Evolutionary conservation across 2,329 filamentous ascomycete genomes (phyloP).

Genomic region (Aureobasidium sp.): DNA sequence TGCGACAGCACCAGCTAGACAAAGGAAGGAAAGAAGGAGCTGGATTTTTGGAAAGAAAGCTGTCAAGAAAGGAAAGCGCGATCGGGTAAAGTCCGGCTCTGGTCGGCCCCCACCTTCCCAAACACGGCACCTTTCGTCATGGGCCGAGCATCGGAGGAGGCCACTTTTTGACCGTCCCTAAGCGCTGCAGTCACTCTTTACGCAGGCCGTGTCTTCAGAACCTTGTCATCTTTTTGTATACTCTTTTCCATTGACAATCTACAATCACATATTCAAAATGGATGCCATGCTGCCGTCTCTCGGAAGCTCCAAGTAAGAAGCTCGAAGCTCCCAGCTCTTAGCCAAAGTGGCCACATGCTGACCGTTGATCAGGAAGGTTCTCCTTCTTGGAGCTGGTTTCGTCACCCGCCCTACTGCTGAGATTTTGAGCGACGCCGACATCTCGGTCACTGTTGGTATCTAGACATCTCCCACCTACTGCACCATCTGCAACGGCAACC

Average conservation of each 20-base stretch:
- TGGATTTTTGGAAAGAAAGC: background rate
- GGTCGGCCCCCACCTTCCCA: background rate
- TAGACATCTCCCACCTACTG: background rate
- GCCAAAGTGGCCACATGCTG: conserved; percentile 1
- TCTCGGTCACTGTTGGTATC: conserved; percentile 48
- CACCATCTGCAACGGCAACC: background rate
- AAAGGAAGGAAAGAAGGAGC: background rate
- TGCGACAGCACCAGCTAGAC: conserved; percentile 9
- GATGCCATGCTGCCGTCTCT: conserved; percentile 25
- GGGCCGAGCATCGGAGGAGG: background rate
- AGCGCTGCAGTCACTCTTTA: background rate
- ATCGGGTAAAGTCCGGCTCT: background rate
- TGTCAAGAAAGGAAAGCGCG: conserved; percentile 6
- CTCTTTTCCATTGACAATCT: background rate
- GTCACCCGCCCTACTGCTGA: conserved; percentile 51
- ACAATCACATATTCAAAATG: conserved; percentile 22
- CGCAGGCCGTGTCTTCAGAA: conserved; percentile 15
- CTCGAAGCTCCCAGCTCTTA: background rate
- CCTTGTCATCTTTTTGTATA: background rate
- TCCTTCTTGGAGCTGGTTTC: conserved; percentile 45
- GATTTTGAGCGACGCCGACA: conserved; percentile 47
- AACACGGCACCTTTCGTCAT: background rate
- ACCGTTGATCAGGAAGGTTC: conserved; percentile 29
- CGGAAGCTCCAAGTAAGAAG: conserved; percentile 27
- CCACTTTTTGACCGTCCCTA: conserved; percentile 2